phyloP scores from a whole-genome alignment of 257 asterid genomes.

The Primulina tabacum region DNA sequence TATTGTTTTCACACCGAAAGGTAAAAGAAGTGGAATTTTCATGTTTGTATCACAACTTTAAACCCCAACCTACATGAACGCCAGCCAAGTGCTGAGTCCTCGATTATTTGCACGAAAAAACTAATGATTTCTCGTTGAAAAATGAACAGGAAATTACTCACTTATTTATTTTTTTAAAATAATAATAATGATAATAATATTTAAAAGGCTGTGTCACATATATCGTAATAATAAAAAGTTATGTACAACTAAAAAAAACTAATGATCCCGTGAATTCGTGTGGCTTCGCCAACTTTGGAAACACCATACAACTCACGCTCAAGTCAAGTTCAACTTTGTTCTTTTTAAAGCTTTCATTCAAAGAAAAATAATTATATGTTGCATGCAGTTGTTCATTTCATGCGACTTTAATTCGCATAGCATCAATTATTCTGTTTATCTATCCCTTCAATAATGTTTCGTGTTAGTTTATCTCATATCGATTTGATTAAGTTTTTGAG shows the following conservation, averaged over 20 bases:
- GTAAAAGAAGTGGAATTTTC: conserved; percentile 13
- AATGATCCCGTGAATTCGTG: conserved; percentile 22
- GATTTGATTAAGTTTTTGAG: no score
- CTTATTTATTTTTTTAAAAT: not conserved
- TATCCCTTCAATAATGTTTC: no score
- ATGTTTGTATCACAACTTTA: conserved; percentile 16
- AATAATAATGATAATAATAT: not conserved
- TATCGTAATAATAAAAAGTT: not conserved
- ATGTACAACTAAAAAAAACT: not conserved
- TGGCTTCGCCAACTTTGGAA: conserved; percentile 25
- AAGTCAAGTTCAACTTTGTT: conserved; percentile 17
- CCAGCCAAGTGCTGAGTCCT: conserved; percentile 16
- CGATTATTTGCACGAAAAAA: conserved; percentile 24
- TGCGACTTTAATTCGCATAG: no score
- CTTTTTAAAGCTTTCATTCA: no score
- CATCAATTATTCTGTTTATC: no score
- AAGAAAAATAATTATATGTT: no score
- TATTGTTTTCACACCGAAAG: not conserved
- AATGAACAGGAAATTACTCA: not conserved
- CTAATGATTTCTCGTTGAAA: conserved; percentile 10
- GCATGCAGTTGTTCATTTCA: not conserved
- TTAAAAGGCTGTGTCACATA: not conserved
- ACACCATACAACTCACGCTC: conserved; percentile 8
- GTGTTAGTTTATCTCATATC: no score
- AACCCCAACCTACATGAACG: conserved; percentile 21